Base-by-base conservation (phyloP, 2,329 filamentous ascomycete genomes). In the Nemania abortiva region DNA sequence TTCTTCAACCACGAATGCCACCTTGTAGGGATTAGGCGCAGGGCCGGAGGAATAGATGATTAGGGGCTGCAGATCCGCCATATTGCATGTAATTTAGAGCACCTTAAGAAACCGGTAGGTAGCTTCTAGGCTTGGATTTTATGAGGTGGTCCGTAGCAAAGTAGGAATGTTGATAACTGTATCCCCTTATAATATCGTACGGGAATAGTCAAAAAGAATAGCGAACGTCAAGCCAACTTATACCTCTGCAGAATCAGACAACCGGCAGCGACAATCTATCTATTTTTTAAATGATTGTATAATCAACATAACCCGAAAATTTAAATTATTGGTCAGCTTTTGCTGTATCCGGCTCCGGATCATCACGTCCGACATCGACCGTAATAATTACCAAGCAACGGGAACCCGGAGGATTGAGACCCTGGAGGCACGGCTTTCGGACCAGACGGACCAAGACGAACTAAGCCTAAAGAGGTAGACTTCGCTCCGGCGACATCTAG, bases 1-100 rank as follows among this genome's bases (percentile, higher is more conserved):
- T 53, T 74, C 70, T 27, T 74, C 67, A 10, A 75, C 69, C 18
- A 74, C 42, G 13, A 74, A 58, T 6, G 69, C 50, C 20, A 72
- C 68, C 66, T 72, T 58, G 3, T 56, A 62, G 9, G 56, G 60
- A 18, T 65, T 61, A 4, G 62, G 63, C 18, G 65, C 59, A 27
- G 59, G 59, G 20, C 60, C 60, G 13, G 39, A 60, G n/a, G 55
- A 63, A 45, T 65, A 60, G 7, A 68, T 39, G 20, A 56, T 60
- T 6, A 65, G 31, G 37, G 65, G 18, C 22, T 65, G 27, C n/a
- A 68, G 20, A 9, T 29, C 39, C 18, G 37, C 65, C 59, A 67
- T 58, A 9, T 4, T 67, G 29, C 45, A 3, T 10, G 27, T 18
- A 18, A 24, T 24, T 50, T 47, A 11, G 2, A 2, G 27, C 13